phyloP scores from a whole-genome alignment of 2,329 filamentous ascomycete genomes.

The Ilyonectria destructans region DNA sequence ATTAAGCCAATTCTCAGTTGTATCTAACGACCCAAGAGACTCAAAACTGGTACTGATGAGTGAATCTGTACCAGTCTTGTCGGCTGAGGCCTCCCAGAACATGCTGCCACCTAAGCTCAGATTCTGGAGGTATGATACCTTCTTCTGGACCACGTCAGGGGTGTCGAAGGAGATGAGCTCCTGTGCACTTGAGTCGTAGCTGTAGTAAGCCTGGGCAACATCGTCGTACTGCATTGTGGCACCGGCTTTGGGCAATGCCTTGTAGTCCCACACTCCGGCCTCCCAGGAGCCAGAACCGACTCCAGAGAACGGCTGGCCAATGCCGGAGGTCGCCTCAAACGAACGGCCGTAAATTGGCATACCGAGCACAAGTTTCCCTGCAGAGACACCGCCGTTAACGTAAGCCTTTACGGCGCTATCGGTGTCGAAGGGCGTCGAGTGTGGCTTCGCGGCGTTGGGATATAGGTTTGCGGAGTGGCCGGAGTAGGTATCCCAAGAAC shows the following conservation, averaged over 20 bases:
- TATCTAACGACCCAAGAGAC: constrained; percentile 61
- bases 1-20: constrained; percentile 64
- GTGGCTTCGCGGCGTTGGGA: constrained; percentile 66
- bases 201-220: constrained; percentile 76
- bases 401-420: constrained; percentile 78
- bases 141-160: constrained; percentile 71
- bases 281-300: constrained; percentile 82
- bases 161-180: constrained; percentile 84
- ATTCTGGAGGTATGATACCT: constrained; percentile 76
- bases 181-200: constrained; percentile 73
- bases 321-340: constrained; percentile 68
- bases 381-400: constrained; percentile 72
- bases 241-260: constrained; percentile 77
- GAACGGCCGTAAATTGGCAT: constrained; percentile 74
- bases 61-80: constrained; percentile 72
- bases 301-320: constrained; percentile 76
- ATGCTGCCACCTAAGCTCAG: constrained; percentile 81
- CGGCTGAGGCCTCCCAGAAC: constrained; percentile 88
- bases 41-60: constrained; percentile 70
- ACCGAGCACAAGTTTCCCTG: constrained; percentile 81
- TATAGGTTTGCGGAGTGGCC: constrained; percentile 84
- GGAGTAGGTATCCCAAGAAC: constrained; percentile 76
- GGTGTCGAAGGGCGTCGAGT: constrained; percentile 79
- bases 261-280: constrained; percentile 85
- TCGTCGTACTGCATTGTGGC: constrained; percentile 72